Percentiles rank a stretch among this genome's conserved stretches.
Conservation (phyloP, 495 filamentous ascomycete species). For the Penicillium salamii region DNA sequence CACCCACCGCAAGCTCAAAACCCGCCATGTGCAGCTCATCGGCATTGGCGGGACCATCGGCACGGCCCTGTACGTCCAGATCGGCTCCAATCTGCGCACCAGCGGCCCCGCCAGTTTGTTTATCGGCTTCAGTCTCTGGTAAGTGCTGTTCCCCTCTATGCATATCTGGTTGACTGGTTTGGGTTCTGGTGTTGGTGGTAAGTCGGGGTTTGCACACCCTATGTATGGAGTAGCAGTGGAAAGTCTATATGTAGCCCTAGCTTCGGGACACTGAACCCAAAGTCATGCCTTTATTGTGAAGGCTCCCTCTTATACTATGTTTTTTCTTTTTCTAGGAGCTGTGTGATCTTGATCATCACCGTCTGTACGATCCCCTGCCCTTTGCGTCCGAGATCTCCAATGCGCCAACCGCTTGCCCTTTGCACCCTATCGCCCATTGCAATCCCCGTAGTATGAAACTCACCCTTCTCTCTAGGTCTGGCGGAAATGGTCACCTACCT, state of each 20-base stretch:
- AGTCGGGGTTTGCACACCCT: too few species aligned
- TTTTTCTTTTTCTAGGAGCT: conserved; percentile 50
- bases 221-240: too few species aligned
- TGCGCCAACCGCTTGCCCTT: conserved; percentile 1
- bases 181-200: conserved; percentile 2
- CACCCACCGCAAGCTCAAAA: conserved; percentile 58
- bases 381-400: conserved; percentile 19
- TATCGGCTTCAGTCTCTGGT: conserved; percentile 58
- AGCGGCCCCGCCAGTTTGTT: conserved; percentile 77
- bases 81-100: conserved; percentile 62
- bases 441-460: conserved; percentile 11
- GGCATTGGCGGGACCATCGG: conserved; percentile 76
- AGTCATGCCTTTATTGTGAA: conserved; percentile 1
- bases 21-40: conserved; percentile 70
- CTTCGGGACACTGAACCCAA: conserved; percentile 6
- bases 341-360: conserved; percentile 68
- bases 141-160: conserved; percentile 16
- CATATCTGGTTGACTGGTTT: not conserved
- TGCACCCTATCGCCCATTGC: conserved; percentile 3
- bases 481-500: conserved; percentile 83
- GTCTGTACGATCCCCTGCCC: conserved; percentile 40
- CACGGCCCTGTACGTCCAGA: conserved; percentile 76
- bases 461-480: conserved; percentile 44
- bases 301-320: conserved; percentile 32
- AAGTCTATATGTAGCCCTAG: conserved; percentile 1